Base-by-base conservation (phyloP, 768 basidiomycete genomes). In the Mycena polygramma region DNA sequence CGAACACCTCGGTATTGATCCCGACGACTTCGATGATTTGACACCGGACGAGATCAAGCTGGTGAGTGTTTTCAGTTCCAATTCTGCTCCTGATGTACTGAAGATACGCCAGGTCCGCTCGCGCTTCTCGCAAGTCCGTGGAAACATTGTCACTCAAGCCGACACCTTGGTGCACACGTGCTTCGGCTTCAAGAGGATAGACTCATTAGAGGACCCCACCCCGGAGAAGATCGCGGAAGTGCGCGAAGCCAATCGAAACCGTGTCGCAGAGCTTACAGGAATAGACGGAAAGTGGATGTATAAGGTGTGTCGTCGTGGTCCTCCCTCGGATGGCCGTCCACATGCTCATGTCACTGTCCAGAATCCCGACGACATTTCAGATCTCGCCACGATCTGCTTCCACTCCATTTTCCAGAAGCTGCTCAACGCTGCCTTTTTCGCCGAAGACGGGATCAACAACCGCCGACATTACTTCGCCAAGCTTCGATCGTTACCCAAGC, bases 41-140 rank as follows among this genome's bases (percentile, higher is more conserved):
- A 57, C 2, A 35, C 35, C 2, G 39, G 39, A 39, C 17, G 65
- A 66, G 20, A 30, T 19, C 57, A 14, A 24, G 2, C 63, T 64
- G 1, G 63, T 64, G 19, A 45, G 63, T 48, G 17, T 45, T n/a
- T 1, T 14, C 4, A 3, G 4, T 8, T 14, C 9, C 7, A 14
- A 11, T 26, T 39, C 7, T 39, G 7, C 13, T 39, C 39, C n/a
- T n/a, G n/a, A n/a, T n/a, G n/a, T n/a, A 39, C 13, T 39, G 39
- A 39, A 10, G 7, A 15, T 7, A 1, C 3, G 14, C 4, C 41
- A 65, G 63, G 57, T 65, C 0, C 7, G 7, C 9, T 19, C 63
- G 15, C 63, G 54, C 2, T 57, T 65, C 15, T 39, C 63, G 2
- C 63, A 65, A 35, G 26, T 65, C 0, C 63, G 63, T 3, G 43